Percentiles rank a stretch among this genome's conserved stretches.
phyloP scores from a whole-genome alignment of 73 alveolate species.

The Paraurostyla sp. region DNA sequence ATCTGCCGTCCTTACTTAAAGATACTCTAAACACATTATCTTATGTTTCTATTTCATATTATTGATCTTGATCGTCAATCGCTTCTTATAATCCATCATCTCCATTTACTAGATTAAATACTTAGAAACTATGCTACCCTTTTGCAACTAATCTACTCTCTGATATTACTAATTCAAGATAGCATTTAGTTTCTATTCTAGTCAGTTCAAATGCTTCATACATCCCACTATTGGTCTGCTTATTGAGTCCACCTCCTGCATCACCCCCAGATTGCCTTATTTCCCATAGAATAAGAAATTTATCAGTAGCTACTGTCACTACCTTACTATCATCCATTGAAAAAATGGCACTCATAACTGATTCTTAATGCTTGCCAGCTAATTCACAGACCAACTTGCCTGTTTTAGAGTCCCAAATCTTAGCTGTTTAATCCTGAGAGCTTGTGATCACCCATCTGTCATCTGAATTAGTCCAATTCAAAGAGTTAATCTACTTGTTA shows the following conservation, averaged over 20 bases:
- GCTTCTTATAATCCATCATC: background rate
- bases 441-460: conserved; percentile 44
- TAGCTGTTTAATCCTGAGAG: conserved; percentile 16
- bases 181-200: conserved; percentile 6
- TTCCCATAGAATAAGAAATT: conserved; percentile 60
- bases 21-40: conserved; percentile 47
- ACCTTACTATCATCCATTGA: conserved; percentile 20
- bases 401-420: conserved; percentile 53
- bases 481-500: background rate
- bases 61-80: background rate
- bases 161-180: conserved; percentile 26
- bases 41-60: background rate
- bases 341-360: conserved; percentile 10
- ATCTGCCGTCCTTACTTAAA: conserved; percentile 69
- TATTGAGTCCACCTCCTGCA: background rate
- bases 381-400: conserved; percentile 16
- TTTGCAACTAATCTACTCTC: background rate
- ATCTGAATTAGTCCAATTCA: conserved; percentile 49
- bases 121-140: conserved; percentile 3
- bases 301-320: conserved; percentile 48
- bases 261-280: background rate
- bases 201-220: background rate
- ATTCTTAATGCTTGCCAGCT: background rate
- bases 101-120: background rate
- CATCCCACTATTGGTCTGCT: background rate